Conservation (phyloP, 352 stramenopile genomes). For the Pythium sp. region DNA sequence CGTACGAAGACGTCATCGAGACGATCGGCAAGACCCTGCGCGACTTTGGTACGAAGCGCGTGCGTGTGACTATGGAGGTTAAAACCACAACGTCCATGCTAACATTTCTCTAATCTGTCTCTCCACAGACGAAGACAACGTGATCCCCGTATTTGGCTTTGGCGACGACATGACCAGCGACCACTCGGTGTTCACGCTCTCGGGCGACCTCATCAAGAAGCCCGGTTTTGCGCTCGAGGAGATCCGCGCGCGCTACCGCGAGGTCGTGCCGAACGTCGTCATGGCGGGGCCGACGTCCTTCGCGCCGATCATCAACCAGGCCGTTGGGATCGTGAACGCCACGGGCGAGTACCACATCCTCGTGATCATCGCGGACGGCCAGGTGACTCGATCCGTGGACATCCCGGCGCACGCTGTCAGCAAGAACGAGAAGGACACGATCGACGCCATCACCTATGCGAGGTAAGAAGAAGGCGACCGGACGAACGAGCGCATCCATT, state of each 20-base stretch:
- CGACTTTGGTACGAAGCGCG: constrained; percentile 56
- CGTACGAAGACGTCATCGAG: constrained; percentile 86
- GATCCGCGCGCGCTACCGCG: constrained; percentile 67
- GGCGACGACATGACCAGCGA: constrained; percentile 80
- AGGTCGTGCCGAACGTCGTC: constrained; percentile 65
- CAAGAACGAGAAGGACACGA: constrained; percentile 88
- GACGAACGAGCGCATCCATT: neutral
- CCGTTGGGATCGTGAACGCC: constrained; percentile 73
- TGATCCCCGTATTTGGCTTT: constrained; percentile 83
- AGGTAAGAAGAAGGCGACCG: constrained; percentile 9
- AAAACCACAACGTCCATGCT: neutral
- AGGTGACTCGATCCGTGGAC: constrained; percentile 83
- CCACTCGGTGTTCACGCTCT: constrained; percentile 75
- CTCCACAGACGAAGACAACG: constrained; percentile 75
- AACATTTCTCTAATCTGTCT: neutral
- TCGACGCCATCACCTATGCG: constrained; percentile 77
- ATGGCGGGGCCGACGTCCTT: constrained; percentile 86
- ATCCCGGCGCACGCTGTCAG: constrained; percentile 67
- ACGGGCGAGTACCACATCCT: constrained; percentile 85
- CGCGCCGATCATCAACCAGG: constrained; percentile 83
- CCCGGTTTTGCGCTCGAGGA: constrained; percentile 60
- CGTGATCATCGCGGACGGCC: constrained; percentile 85
- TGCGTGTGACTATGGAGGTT: neutral
- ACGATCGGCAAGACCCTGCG: constrained; percentile 67
- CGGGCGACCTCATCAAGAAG: constrained; percentile 24